These are phyloP conservation scores for Dendrobium officinale DNA, from an alignment of 106 monocot species.

Conservation along the genomic window DNA sequence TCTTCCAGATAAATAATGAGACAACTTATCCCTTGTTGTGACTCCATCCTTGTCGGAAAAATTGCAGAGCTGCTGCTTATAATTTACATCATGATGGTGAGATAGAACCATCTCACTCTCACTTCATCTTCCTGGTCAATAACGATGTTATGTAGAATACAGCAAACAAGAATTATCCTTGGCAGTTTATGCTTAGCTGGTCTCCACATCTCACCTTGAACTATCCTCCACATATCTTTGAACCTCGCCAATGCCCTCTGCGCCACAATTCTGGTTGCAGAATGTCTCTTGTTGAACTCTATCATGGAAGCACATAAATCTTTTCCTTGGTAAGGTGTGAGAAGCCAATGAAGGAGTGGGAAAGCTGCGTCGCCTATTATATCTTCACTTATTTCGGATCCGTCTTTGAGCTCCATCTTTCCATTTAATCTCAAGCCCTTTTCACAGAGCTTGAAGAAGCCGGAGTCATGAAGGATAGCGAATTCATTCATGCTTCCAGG, in stretches of 20 bases:
- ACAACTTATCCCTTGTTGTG: slow-evolving; percentile 42
- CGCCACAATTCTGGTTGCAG: slow-evolving; percentile 50
- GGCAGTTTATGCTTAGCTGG: slow-evolving; percentile 85
- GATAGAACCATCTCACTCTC: slow-evolving; percentile 29
- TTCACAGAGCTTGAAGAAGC: slow-evolving; percentile 71
- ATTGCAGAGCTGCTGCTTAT: slow-evolving; percentile 56
- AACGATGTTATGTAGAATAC: slow-evolving; percentile 76
- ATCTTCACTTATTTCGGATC: slow-evolving; percentile 64
- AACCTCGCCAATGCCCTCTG: slow-evolving; percentile 66
- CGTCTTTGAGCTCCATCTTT: slow-evolving; percentile 22
- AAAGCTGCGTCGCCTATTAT: slow-evolving; percentile 60
- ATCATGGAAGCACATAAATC: slow-evolving; percentile 25
- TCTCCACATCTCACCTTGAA: slow-evolving; percentile 93
- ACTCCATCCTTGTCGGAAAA: slow-evolving; percentile 38
- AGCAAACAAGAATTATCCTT: slow-evolving; percentile 83
- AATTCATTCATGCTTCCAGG: slow-evolving; percentile 73
- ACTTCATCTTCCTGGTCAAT: slow-evolving; percentile 68
- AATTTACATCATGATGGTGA: slow-evolving; percentile 42
- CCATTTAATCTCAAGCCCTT: slow-evolving; percentile 46
- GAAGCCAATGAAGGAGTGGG: slow-evolving; percentile 79
- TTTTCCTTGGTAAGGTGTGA: slow-evolving; percentile 71
- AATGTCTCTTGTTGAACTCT: slow-evolving; percentile 68
- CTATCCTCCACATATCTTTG: slow-evolving; percentile 78
- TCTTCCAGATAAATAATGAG: slow-evolving; percentile 39
- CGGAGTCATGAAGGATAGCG: slow-evolving; percentile 50